Evolutionary conservation across 2,329 filamentous ascomycete genomes (phyloP), one percentile per base, ranked within the genome.

Genomic region (Emmonsiellopsis sp.): DNA sequence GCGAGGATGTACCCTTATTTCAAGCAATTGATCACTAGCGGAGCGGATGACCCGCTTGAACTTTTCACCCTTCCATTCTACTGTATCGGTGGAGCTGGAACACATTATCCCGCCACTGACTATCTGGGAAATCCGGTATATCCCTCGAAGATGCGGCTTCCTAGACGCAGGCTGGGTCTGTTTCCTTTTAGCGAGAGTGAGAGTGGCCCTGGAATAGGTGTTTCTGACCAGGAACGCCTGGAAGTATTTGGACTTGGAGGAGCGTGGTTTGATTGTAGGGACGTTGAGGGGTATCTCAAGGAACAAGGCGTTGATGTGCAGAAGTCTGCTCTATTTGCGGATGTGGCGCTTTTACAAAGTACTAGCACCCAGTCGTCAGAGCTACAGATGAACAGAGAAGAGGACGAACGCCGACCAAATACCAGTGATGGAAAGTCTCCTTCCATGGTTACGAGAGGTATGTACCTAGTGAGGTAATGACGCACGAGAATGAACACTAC

Each of bases 191-290:
- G 8, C 7, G 43, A 41, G n/a, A n/a, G 15, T 3, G 41, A 26
- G 13, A 8, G 9, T 38, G 38, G 42, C 20, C 5, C 30, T 40
- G 7, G 5, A 15, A 11, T 7, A 15, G 43, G 30, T 5, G 11
- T 20, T 40, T 31, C 15, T 35, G 30, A 37, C 9, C 16, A 13
- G 7, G 20, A 16, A 41, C 30, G 31, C 31, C 57, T 68, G 16
- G 62, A 61, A 10, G 52, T 84, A 7, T 76, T 79, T 0, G 85
- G 82, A 0, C 86, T 85, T 55, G 79, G 86, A 55, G 86, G 87
- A 4, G 80, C 87, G 51, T 92, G 87, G 74, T 87, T 86, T 60
- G 87, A 93, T 63, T 72, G 83, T 0, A 79, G 87, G 54, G 88
- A 93, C 65, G 83, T 89, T 0, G 85, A 93, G 41, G 76, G 80